Conservation (phyloP, 2,329 filamentous ascomycete genomes). For the Kalmusia sp. region DNA sequence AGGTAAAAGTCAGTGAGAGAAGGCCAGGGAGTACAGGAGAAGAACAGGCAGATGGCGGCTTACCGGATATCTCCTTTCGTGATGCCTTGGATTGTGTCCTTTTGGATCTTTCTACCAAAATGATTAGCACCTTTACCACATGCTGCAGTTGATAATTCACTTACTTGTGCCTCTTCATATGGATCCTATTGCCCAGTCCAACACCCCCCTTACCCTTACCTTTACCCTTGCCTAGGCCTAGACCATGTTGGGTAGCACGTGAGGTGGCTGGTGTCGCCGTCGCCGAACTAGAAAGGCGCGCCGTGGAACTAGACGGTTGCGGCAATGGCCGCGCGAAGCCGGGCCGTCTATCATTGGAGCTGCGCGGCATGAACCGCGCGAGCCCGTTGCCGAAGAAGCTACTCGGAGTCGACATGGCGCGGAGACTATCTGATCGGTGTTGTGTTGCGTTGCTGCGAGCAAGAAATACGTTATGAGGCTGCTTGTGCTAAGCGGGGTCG, state of each 20-base stretch:
- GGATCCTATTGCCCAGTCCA: slow-evolving; percentile 7
- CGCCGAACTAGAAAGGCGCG: not conserved
- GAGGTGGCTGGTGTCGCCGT: slow-evolving; percentile 10
- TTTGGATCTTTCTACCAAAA: slow-evolving; percentile 33
- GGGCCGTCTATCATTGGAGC: not conserved
- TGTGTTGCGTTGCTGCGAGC: too few relatives aligned
- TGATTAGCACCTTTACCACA: slow-evolving; percentile 12
- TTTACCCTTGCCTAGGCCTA: slow-evolving; percentile 29
- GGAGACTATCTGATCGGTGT: too few relatives aligned
- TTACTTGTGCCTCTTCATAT: slow-evolving; percentile 35
- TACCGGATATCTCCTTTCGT: slow-evolving; percentile 46
- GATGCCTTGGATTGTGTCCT: slow-evolving; percentile 42
- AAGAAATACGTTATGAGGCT: too few relatives aligned
- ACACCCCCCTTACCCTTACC: slow-evolving; percentile 23
- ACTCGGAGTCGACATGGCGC: not conserved
- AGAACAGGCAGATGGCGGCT: slow-evolving; percentile 1
- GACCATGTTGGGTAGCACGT: slow-evolving; percentile 18
- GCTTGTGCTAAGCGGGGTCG: too few relatives aligned
- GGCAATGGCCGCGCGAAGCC: slow-evolving; percentile 4
- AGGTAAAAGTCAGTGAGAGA: slow-evolving; percentile 14
- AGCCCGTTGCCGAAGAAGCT: not conserved
- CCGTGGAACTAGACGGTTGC: not conserved
- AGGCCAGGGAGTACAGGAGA: not conserved
- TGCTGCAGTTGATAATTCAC: not conserved
- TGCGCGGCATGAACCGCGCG: not conserved